Percentiles rank a stretch among this genome's conserved stretches.
phyloP scores from a whole-genome alignment of 2,329 filamentous ascomycete species.

The Claviceps purpurea region DNA sequence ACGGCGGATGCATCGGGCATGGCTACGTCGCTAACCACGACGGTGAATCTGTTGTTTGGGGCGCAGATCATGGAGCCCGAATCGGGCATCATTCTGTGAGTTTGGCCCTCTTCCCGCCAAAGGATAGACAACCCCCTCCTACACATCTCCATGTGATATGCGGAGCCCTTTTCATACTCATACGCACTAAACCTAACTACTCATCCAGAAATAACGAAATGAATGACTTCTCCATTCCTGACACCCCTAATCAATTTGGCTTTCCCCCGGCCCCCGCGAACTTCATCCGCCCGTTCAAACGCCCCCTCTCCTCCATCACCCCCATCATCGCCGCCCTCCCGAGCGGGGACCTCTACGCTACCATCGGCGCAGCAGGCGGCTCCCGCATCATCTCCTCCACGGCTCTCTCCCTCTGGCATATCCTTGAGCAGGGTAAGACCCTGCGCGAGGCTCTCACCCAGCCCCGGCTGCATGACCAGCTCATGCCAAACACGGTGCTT shows the following conservation, averaged over 20 bases:
- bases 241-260: constrained; percentile 65
- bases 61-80: constrained; percentile 64
- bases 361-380: constrained; percentile 66
- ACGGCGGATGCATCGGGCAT: constrained; percentile 60
- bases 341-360: constrained; percentile 51
- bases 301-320: constrained; percentile 70
- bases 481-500: constrained; percentile 54
- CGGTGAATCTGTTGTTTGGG: constrained; percentile 79
- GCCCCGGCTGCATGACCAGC: constrained; percentile 69
- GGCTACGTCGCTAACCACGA: constrained; percentile 71
- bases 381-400: constrained; percentile 73
- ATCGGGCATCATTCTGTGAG: constrained; percentile 63
- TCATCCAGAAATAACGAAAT: constrained; percentile 41
- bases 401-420: constrained; percentile 58
- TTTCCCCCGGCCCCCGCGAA: constrained; percentile 70
- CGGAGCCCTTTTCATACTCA: no score
- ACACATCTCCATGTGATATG: no score
- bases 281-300: constrained; percentile 68
- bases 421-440: constrained; percentile 50
- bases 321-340: constrained; percentile 59
- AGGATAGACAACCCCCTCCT: background rate
- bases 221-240: constrained; percentile 79
- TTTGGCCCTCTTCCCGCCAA: no score
- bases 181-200: no score
- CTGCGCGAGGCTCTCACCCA: constrained; percentile 47